Evolutionary conservation across 1,139 yeast genomes (phyloP).

Genomic region (Kodamaea derodonti): DNA sequence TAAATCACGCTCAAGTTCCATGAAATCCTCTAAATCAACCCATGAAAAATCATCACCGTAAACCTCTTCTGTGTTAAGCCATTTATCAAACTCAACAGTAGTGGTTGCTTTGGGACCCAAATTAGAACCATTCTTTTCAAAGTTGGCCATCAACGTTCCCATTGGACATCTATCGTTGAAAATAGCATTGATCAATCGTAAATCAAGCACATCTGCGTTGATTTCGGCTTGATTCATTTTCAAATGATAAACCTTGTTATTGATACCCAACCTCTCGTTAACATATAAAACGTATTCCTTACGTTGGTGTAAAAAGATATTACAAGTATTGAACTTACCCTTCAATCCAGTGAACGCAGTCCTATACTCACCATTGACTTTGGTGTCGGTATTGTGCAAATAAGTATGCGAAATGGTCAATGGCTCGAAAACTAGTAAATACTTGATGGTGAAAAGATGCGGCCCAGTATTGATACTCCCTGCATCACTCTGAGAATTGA

Average conservation of each 20-base stretch:
- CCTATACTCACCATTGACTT: slow-evolving; percentile 39
- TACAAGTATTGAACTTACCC: slow-evolving; percentile 60
- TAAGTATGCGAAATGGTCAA: slow-evolving; percentile 70
- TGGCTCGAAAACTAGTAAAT: slow-evolving; percentile 70
- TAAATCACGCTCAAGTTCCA: slow-evolving; percentile 60
- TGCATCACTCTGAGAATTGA: slow-evolving; percentile 25
- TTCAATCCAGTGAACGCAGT: slow-evolving; percentile 76
- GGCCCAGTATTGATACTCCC: slow-evolving; percentile 62
- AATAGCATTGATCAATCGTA: slow-evolving; percentile 65
- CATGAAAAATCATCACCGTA: slow-evolving; percentile 55
- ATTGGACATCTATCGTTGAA: slow-evolving; percentile 55
- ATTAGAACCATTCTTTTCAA: slow-evolving; percentile 18
- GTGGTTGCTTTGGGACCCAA: slow-evolving; percentile 1
- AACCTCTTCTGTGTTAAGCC: slow-evolving; percentile 27
- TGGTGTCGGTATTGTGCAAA: slow-evolving; percentile 49
- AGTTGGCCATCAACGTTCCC: slow-evolving; percentile 44
- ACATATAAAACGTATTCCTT: slow-evolving; percentile 63
- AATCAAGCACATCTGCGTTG: slow-evolving; percentile 66
- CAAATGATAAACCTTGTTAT: slow-evolving; percentile 51
- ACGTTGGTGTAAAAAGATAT: slow-evolving; percentile 82
- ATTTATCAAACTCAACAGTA: slow-evolving; percentile 8
- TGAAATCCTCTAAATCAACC: slow-evolving; percentile 79
- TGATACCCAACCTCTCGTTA: slow-evolving; percentile 54
- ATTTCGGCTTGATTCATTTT: slow-evolving; percentile 76
- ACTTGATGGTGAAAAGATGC: slow-evolving; percentile 76